Base-by-base conservation (phyloP, 2,329 filamentous ascomycete genomes). In the Dothistroma pini region DNA sequence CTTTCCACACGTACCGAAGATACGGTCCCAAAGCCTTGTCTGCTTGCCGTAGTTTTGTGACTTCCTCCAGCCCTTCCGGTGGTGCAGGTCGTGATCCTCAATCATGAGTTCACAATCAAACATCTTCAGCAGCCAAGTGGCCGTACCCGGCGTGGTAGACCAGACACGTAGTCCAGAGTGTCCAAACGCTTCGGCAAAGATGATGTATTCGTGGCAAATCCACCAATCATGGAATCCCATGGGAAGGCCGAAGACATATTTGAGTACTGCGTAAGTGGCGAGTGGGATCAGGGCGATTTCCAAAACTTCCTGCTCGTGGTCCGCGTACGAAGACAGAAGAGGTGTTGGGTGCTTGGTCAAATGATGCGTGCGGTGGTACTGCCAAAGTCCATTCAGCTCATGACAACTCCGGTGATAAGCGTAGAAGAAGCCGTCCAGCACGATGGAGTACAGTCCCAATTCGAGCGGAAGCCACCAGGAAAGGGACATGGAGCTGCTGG, bases 151-250 rank as follows among this genome's bases (percentile, higher is more conserved):
- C 0, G 75, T 71, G 0, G 70, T 71, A 0, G 72, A 66, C 53
- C 74, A 72, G 10, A 80, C 54, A 1, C 78, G 74, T 14, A 80
- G 60, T 0, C 77, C 76, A 32, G 72, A 75, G 54, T 79, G 77
- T 4, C 77, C 77, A 29, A 69, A 66, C 3, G 78, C 55, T 59
- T 79, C 77, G 14, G 75, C 66, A 65, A 74, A 80, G 12, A 77
- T 70, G 32, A 80, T 69, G 55, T 78, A 80, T 56, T 77, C 71
- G 56, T 79, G 75, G 64, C 78, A 80, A 19, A 80, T 63, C 78
- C 78, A 80, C 77, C 75, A 78, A 48, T 79, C 78, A 54, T 80
- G 79, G 64, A 81, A 80, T 1, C 76, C 77, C 75, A 80, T 76
- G 0, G 77, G 77, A 4, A 79, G 53, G 0, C 77, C 76, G 35